phyloP scores from a whole-genome alignment of 805 yeast genomes.

The Yamadazyma kitorensis region DNA sequence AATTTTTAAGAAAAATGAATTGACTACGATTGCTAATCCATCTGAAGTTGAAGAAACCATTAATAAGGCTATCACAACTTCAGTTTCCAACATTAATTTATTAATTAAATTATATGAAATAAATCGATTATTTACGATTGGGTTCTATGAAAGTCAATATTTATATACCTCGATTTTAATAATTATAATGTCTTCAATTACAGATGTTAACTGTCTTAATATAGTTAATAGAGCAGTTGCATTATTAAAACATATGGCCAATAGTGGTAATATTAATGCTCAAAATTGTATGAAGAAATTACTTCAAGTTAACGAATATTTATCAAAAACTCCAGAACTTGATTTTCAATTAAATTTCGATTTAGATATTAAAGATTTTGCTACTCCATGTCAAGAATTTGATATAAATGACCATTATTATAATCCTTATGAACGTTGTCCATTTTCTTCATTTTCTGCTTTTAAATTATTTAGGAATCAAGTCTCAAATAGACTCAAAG shows the following conservation, averaged over 20 bases:
- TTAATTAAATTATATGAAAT: conserved; percentile 25
- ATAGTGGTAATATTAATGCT: conserved; percentile 34
- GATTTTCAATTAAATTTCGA: conserved; percentile 19
- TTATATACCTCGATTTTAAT: conserved; percentile 31
- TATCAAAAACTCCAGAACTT: conserved; percentile 24
- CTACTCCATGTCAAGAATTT: conserved; percentile 1
- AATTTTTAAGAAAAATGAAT: conserved; percentile 24
- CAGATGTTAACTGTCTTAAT: conserved; percentile 11
- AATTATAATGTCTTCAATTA: conserved; percentile 24
- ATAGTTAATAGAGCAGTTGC: conserved; percentile 27
- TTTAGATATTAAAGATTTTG: conserved; percentile 13
- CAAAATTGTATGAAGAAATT: conserved; percentile 27
- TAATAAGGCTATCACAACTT: conserved; percentile 25
- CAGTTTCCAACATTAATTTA: conserved; percentile 30
- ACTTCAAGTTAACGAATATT: conserved; percentile 20
- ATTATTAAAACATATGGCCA: conserved; percentile 33
- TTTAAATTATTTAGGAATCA: conserved; percentile 11
- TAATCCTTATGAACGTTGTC: conserved; percentile 13
- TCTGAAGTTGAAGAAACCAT: conserved; percentile 24
- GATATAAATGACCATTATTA: conserved; percentile 10
- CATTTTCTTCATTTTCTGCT: conserved; percentile 10
- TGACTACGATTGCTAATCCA: conserved; percentile 20
- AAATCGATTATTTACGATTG: conserved; percentile 29
- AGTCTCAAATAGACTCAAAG: background rate
- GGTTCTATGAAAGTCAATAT: conserved; percentile 42